These are phyloP conservation scores for Geranium rotundifolium DNA, from an alignment of 345 rosid genomes.

Conservation along the genomic window DNA sequence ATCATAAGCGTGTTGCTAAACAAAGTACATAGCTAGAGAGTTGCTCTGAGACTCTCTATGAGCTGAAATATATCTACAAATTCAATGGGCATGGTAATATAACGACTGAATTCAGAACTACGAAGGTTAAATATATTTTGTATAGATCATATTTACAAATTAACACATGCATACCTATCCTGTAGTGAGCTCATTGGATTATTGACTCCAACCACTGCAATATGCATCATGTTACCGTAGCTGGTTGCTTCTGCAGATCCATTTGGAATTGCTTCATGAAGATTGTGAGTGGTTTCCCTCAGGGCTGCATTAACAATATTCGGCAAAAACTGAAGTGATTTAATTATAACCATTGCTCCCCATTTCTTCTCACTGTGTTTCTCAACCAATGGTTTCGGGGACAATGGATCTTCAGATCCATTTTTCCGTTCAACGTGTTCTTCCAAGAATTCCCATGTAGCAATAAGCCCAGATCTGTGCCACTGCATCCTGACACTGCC, in stretches of 20 bases:
- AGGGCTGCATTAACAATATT: slow-evolving; percentile 61
- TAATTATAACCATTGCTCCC: slow-evolving; percentile 98
- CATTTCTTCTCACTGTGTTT: slow-evolving; percentile 70
- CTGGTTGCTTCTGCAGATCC: slow-evolving; percentile 30
- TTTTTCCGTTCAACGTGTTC: slow-evolving; percentile 68
- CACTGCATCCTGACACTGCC: slow-evolving; percentile 99
- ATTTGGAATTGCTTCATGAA: slow-evolving; percentile 28
- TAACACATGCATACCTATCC: slow-evolving; percentile 54
- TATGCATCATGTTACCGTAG: slow-evolving; percentile 94
- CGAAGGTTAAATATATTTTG: background rate
- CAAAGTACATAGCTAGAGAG: background rate
- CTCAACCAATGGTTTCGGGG: slow-evolving; percentile 45
- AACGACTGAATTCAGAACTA: background rate
- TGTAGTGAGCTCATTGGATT: slow-evolving; percentile 98
- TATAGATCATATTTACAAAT: too few species aligned
- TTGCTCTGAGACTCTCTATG: background rate
- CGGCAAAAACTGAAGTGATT: slow-evolving; percentile 81
- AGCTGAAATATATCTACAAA: background rate
- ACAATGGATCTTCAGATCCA: slow-evolving; percentile 42
- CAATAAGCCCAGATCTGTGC: slow-evolving; percentile 94
- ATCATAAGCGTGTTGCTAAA: background rate
- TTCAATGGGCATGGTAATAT: background rate
- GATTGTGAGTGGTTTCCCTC: slow-evolving; percentile 59
- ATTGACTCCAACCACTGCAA: slow-evolving; percentile 88
- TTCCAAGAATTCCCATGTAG: slow-evolving; percentile 97